Conservation (phyloP, 2,329 filamentous ascomycete species). For the Tolypocladium endophyticum region DNA sequence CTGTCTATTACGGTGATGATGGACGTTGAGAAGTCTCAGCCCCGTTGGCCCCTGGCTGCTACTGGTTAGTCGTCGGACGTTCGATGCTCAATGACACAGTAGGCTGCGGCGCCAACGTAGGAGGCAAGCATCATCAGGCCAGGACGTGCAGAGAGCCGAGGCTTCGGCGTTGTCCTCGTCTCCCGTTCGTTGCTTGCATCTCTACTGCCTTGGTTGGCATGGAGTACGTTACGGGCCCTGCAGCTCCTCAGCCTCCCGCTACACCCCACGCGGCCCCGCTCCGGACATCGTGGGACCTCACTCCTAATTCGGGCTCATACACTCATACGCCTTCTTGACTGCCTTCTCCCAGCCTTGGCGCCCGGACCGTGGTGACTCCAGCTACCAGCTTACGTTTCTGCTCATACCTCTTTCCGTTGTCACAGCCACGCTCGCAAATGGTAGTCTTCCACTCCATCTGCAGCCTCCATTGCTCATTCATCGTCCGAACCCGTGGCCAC, state of each 20-base stretch:
- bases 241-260: not conserved
- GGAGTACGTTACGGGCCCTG: not conserved
- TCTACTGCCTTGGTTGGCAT: not conserved
- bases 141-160: not conserved
- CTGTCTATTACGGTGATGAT: not conserved
- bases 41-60: not conserved
- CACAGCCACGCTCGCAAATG: not conserved
- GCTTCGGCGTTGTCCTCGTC: not conserved
- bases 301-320: not conserved
- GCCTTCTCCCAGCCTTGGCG: not conserved
- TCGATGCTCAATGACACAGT: not conserved
- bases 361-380: not conserved
- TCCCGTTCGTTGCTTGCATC: not conserved
- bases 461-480: not conserved
- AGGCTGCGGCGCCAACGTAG: not conserved
- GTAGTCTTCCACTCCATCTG: not conserved
- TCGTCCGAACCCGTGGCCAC: not conserved
- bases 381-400: not conserved
- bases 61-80: not conserved
- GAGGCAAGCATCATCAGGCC: not conserved
- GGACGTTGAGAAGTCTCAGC: not conserved
- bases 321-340: not conserved
- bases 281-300: not conserved
- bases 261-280: not conserved
- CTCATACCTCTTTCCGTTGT: not conserved